Conservation (phyloP, 2,329 filamentous ascomycete genomes). For the Colletotrichum tanaceti region DNA sequence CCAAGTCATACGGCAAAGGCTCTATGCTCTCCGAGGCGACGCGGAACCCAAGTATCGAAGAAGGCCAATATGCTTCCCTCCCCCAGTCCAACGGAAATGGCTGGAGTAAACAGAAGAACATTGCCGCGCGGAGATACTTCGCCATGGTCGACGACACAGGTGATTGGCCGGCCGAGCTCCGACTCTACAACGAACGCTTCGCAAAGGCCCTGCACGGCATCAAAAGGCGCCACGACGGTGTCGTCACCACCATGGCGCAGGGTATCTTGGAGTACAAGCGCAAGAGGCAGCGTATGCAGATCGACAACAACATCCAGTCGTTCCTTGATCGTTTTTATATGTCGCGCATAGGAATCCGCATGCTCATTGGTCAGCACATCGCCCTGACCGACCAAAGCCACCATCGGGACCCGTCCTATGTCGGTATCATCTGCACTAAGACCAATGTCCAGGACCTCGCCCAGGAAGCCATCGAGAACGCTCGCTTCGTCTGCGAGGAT, state of each 20-base stretch:
- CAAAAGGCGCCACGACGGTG: slow-evolving; percentile 94
- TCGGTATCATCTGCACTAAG: slow-evolving; percentile 98
- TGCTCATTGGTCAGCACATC: slow-evolving; percentile 99
- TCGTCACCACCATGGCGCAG: slow-evolving; percentile 97
- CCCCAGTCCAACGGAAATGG: slow-evolving; percentile 58
- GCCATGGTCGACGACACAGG: slow-evolving; percentile 87
- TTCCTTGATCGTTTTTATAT: slow-evolving; percentile 99
- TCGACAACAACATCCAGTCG: slow-evolving; percentile 95
- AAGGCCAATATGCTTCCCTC: slow-evolving; percentile 77
- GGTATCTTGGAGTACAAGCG: slow-evolving; percentile 99
- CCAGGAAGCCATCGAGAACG: slow-evolving; percentile 97
- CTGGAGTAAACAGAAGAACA: slow-evolving; percentile 61
- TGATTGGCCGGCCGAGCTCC: slow-evolving; percentile 93
- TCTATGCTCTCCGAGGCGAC: slow-evolving; percentile 84
- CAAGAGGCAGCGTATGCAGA: slow-evolving; percentile 95
- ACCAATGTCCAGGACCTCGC: slow-evolving; percentile 96
- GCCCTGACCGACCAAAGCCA: slow-evolving; percentile 94
- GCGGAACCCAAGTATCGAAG: slow-evolving; percentile 87
- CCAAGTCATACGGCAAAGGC: slow-evolving; percentile 65
- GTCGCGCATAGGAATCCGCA: slow-evolving; percentile 98
- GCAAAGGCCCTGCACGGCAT: slow-evolving; percentile 90
- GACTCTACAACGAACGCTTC: slow-evolving; percentile 94
- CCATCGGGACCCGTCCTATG: slow-evolving; percentile 90
- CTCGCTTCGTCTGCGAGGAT: slow-evolving; percentile 98
- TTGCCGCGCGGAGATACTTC: slow-evolving; percentile 81